Conservation (phyloP, 2,329 filamentous ascomycete species). For the Epichloe bromicola region DNA sequence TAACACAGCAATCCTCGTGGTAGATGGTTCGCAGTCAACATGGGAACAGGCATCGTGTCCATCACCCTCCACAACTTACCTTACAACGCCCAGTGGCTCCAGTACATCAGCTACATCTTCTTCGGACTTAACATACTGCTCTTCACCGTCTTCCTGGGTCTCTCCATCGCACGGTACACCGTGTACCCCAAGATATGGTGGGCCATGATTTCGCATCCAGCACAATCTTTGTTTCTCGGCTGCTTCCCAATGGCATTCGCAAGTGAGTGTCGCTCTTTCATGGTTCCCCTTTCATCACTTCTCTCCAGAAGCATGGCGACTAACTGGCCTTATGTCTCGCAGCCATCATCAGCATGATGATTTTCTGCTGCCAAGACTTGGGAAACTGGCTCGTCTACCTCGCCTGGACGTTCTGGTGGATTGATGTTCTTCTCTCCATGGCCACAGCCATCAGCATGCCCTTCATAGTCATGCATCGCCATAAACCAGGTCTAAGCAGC, state of each 20-base stretch:
- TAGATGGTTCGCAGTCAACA: conserved; percentile 46
- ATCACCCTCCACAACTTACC: conserved; percentile 50
- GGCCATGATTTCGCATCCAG: conserved; percentile 53
- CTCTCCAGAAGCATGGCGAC: not conserved
- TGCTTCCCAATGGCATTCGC: conserved; percentile 57
- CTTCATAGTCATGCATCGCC: conserved; percentile 39
- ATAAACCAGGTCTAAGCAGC: conserved; percentile 33
- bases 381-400: conserved; percentile 41
- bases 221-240: conserved; percentile 55
- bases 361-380: conserved; percentile 50
- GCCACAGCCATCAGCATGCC: conserved; percentile 41
- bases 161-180: conserved; percentile 47
- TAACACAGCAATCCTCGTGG: not conserved
- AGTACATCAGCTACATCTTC: conserved; percentile 45
- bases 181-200: conserved; percentile 54
- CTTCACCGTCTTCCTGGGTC: conserved; percentile 39
- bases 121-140: conserved; percentile 47
- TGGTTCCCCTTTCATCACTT: not conserved
- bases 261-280: conserved; percentile 21
- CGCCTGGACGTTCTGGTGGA: conserved; percentile 46
- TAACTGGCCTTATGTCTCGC: not conserved
- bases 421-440: conserved; percentile 39
- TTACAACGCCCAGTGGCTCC: conserved; percentile 43
- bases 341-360: conserved; percentile 52
- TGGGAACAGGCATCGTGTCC: conserved; percentile 57